These are phyloP conservation scores for Stagonosporopsis vannaccii DNA, from an alignment of 2,329 filamentous ascomycete species.

Conservation along the genomic window DNA sequence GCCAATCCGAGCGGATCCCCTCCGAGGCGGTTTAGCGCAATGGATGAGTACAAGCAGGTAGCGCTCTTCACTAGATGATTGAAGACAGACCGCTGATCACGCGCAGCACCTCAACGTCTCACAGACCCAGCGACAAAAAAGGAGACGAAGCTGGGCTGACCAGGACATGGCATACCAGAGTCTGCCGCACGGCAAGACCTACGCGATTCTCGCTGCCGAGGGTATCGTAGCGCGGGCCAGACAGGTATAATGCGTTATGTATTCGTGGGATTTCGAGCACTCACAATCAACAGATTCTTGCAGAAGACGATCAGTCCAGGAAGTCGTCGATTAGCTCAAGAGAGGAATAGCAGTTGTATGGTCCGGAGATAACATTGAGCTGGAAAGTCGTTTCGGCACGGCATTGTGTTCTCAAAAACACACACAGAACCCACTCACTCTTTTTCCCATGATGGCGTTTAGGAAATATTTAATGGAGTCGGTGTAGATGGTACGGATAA, in stretches of 20 bases:
- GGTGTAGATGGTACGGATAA: neutral
- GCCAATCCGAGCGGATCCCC: conserved; percentile 3
- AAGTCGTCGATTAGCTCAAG: conserved; percentile 5
- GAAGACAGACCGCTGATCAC: neutral
- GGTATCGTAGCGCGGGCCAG: conserved; percentile 12
- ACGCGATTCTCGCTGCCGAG: conserved; percentile 12
- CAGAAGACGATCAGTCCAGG: conserved; percentile 5
- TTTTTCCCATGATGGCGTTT: neutral
- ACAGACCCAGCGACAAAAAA: neutral
- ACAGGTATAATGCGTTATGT: neutral
- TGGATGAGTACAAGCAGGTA: conserved; percentile 18
- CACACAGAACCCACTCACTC: neutral
- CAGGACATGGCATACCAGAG: conserved; percentile 13
- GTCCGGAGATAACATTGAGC: neutral
- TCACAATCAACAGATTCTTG: conserved; percentile 4
- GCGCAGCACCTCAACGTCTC: conserved; percentile 12
- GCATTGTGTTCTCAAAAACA: neutral
- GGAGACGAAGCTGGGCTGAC: conserved; percentile 16
- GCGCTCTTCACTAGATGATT: neutral
- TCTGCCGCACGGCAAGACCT: conserved; percentile 16
- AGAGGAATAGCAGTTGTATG: neutral
- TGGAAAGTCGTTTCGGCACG: neutral
- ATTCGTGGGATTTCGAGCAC: accelerated
- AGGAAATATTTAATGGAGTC: neutral
- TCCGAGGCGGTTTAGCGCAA: conserved; percentile 7